phyloP scores from a whole-genome alignment of 805 yeast genomes.

The Yamadazyma takamatsuzukensis region DNA sequence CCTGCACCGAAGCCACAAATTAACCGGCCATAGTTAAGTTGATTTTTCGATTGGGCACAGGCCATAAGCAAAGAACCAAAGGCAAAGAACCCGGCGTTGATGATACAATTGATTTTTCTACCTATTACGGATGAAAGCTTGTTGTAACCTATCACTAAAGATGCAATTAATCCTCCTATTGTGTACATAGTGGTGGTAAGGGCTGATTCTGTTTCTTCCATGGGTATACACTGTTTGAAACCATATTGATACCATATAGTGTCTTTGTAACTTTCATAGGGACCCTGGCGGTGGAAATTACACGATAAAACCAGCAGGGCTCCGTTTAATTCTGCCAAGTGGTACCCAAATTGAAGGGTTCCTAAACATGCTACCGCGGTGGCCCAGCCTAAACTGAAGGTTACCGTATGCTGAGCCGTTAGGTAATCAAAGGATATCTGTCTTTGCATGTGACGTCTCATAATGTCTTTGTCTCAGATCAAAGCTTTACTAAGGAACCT shows the following conservation, averaged over 20 bases:
- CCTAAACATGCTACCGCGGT: conserved; percentile 30
- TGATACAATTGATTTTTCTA: conserved; percentile 19
- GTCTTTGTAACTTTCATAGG: conserved; percentile 17
- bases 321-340: conserved; percentile 36
- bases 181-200: conserved; percentile 32
- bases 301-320: conserved; percentile 29
- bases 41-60: conserved; percentile 15
- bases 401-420: conserved; percentile 18
- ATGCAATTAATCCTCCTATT: conserved; percentile 33
- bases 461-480: neutral
- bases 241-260: conserved; percentile 24
- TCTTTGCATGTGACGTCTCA: conserved; percentile 1
- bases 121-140: conserved; percentile 21
- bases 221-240: conserved; percentile 26
- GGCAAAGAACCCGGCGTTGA: conserved; percentile 19
- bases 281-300: conserved; percentile 15
- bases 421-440: conserved; percentile 9
- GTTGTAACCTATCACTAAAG: conserved; percentile 26
- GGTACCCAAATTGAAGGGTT: conserved; percentile 38
- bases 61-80: conserved; percentile 28
- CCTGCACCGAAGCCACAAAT: conserved; percentile 39
- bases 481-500: neutral
- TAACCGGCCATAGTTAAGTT: conserved; percentile 29
- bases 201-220: conserved; percentile 18
- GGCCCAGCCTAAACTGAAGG: conserved; percentile 32